These are phyloP conservation scores for Apiospora aurea DNA, from an alignment of 2,329 filamentous ascomycete genomes.

Conservation along the genomic window DNA sequence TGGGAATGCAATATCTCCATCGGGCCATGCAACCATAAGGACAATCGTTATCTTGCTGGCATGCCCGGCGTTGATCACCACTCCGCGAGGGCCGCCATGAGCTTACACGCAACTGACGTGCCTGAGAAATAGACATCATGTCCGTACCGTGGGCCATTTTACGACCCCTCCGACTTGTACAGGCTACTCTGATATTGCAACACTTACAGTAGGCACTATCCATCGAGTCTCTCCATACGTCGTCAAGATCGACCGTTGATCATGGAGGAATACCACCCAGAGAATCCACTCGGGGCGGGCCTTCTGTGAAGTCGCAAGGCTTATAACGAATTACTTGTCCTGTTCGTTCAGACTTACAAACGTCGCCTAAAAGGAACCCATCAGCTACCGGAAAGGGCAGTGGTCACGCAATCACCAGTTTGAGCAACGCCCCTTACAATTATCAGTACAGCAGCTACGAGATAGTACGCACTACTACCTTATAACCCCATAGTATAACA, in stretches of 20 bases:
- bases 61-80: neutral
- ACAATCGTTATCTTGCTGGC: neutral
- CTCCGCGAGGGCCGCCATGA: neutral
- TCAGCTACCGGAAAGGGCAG: neutral
- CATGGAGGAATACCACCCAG: conserved; percentile 4
- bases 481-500: neutral
- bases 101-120: neutral
- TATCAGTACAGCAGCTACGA: neutral
- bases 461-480: neutral
- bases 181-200: neutral
- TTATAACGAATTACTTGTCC: neutral
- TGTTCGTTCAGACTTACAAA: neutral
- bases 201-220: neutral
- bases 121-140: neutral
- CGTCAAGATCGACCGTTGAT: conserved; percentile 16
- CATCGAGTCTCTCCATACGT: neutral
- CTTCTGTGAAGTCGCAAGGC: neutral
- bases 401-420: neutral
- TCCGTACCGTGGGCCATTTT: neutral
- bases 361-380: neutral
- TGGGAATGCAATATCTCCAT: neutral
- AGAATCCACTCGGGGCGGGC: neutral
- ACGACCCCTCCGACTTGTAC: neutral
- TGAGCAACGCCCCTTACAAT: neutral
- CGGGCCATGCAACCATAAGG: neutral